Evolutionary conservation across 78 protist species (phyloP).

Genomic region (Speleostelium caveatum): DNA sequence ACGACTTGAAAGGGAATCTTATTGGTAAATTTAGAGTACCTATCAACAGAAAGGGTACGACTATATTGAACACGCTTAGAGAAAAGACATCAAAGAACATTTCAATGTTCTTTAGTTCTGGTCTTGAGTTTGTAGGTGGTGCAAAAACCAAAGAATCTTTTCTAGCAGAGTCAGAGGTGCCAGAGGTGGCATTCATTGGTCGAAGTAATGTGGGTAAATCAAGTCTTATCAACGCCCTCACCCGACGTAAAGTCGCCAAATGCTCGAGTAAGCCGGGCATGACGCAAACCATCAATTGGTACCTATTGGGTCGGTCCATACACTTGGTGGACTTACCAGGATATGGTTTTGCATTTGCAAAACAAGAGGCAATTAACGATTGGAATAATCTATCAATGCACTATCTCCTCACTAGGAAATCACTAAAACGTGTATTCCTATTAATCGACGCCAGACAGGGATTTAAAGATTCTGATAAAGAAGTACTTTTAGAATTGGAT

Average conservation of each 20-base stretch:
- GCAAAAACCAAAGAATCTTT: slow-evolving; percentile 20
- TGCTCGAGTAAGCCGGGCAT: slow-evolving; percentile 56
- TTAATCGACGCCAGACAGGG: slow-evolving; percentile 66
- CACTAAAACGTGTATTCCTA: slow-evolving; percentile 42
- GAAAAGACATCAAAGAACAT: neutral
- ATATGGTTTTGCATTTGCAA: slow-evolving; percentile 82
- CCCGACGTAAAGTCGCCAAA: slow-evolving; percentile 69
- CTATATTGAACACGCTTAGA: slow-evolving; percentile 39
- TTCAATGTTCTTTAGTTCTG: slow-evolving; percentile 9
- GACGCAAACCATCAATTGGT: slow-evolving; percentile 79
- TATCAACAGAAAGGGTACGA: slow-evolving; percentile 10
- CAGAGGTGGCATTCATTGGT: slow-evolving; percentile 82
- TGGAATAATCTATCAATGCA: slow-evolving; percentile 36
- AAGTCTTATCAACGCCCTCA: slow-evolving; percentile 55
- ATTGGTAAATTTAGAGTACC: slow-evolving; percentile 8
- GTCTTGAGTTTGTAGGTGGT: slow-evolving; percentile 1
- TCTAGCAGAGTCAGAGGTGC: slow-evolving; percentile 14
- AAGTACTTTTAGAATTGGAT: slow-evolving; percentile 34
- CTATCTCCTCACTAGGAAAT: slow-evolving; percentile 41
- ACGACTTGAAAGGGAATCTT: neutral
- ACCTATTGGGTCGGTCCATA: slow-evolving; percentile 14
- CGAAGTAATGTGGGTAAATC: slow-evolving; percentile 81
- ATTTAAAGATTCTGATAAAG: slow-evolving; percentile 48
- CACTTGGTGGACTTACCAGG: slow-evolving; percentile 74
- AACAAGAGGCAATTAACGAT: neutral